These are phyloP conservation scores for Monosporascus sp. DNA, from an alignment of 2,329 filamentous ascomycete genomes.

Conservation along the genomic window DNA sequence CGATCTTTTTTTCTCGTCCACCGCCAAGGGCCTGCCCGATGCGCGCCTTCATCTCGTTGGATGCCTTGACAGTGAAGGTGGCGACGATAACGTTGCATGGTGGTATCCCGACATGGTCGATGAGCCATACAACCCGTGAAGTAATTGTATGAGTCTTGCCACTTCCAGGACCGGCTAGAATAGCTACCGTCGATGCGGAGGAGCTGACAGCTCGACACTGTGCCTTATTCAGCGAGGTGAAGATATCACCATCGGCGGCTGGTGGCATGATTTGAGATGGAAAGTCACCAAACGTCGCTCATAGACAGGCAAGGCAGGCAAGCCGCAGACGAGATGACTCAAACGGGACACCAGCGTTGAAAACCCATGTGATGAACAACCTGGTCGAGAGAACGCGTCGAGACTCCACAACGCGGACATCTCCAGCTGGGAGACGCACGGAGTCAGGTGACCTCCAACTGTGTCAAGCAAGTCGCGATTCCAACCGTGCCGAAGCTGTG, in stretches of 20 bases:
- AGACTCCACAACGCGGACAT: background rate
- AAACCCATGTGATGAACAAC: background rate
- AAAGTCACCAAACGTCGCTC: conserved; percentile 3
- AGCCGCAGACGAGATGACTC: background rate
- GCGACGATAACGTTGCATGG: conserved; percentile 91
- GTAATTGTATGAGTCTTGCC: conserved; percentile 97
- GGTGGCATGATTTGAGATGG: conserved; percentile 16
- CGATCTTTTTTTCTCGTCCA: conserved; percentile 67
- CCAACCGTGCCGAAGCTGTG: background rate
- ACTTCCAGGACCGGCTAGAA: conserved; percentile 63
- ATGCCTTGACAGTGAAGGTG: conserved; percentile 95
- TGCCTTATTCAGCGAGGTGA: conserved; percentile 49
- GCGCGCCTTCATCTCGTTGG: conserved; percentile 86
- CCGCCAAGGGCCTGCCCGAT: conserved; percentile 78
- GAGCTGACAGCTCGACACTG: conserved; percentile 54
- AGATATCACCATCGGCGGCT: conserved; percentile 25
- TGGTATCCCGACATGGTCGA: conserved; percentile 64
- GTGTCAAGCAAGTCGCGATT: background rate
- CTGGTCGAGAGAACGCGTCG: background rate
- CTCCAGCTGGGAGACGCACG: background rate
- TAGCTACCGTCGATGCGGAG: conserved; percentile 52
- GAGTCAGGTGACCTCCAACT: background rate
- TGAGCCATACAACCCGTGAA: conserved; percentile 83
- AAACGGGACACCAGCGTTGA: background rate
- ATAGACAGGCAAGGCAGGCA: background rate